A percentile compares a stretch with the other conserved stretches of the same genome.
phyloP scores from a whole-genome alignment of 108 stramenopile genomes.

The Cylindrotheca closterium region DNA sequence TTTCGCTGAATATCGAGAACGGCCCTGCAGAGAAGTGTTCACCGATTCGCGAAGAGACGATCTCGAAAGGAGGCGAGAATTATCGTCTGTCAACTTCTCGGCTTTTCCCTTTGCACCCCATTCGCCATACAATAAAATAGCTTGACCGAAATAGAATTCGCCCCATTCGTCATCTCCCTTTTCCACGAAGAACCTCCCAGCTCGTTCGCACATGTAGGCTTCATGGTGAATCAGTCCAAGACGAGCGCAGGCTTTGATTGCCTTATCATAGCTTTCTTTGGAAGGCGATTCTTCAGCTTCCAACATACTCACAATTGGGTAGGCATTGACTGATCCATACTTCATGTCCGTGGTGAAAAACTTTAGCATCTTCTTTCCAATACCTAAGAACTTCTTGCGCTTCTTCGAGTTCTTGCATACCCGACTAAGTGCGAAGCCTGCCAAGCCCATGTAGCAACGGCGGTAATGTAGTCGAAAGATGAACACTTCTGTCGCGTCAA shows the following conservation, averaged over 20 bases:
- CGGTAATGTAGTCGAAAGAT: conserved; percentile 7
- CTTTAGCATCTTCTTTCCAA: conserved; percentile 8
- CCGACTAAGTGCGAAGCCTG: conserved; percentile 8
- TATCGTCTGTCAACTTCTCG: too few relatives aligned
- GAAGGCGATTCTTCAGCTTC: conserved; percentile 18
- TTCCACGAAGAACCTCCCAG: conserved; percentile 19
- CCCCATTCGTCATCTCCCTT: conserved; percentile 16
- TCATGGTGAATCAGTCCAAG: conserved; percentile 22
- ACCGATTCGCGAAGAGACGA: too few relatives aligned
- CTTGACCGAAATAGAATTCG: conserved; percentile 16
- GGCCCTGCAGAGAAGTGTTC: too few relatives aligned
- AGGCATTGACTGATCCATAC: conserved; percentile 9
- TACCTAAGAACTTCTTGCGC: conserved; percentile 3
- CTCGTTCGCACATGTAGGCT: conserved; percentile 21
- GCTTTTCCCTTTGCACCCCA: conserved; percentile 42
- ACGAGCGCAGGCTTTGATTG: conserved; percentile 16
- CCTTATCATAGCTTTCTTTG: conserved; percentile 11
- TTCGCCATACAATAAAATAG: conserved; percentile 25
- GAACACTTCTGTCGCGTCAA: conserved; percentile 8
- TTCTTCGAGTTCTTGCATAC: neutral
- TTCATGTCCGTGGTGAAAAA: conserved; percentile 4
- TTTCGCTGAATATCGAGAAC: too few relatives aligned
- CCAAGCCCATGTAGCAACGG: conserved; percentile 11
- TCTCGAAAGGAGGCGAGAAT: too few relatives aligned
- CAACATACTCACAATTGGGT: conserved; percentile 6